Evolutionary conservation across 2,329 filamentous ascomycete species (phyloP).

Genomic region (Xylaria polymorpha): DNA sequence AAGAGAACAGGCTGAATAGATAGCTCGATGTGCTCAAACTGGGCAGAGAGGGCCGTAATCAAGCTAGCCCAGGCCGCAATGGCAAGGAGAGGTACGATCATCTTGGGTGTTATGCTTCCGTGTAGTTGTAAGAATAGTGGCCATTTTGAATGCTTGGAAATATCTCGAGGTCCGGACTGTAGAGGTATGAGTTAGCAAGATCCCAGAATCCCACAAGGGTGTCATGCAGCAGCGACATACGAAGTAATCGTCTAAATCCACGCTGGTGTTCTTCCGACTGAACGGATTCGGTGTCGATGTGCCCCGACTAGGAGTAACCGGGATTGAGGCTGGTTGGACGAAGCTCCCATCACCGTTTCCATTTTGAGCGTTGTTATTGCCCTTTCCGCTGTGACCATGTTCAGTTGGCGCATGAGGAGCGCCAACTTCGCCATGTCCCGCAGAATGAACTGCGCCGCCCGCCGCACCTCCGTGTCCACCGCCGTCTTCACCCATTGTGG

Average conservation of each 20-base stretch:
- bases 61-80: conserved; percentile 74
- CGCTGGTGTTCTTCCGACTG: conserved; percentile 48
- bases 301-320: conserved; percentile 39
- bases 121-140: conserved; percentile 81
- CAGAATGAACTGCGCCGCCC: conserved; percentile 18
- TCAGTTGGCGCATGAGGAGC: conserved; percentile 33
- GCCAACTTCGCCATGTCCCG: conserved; percentile 27
- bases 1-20: conserved; percentile 77
- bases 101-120: conserved; percentile 77
- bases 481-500: conserved; percentile 44
- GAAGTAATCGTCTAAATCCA: conserved; percentile 61
- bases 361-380: conserved; percentile 21
- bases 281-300: conserved; percentile 49
- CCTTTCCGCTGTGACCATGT: conserved; percentile 28
- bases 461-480: conserved; percentile 33
- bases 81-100: conserved; percentile 75
- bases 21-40: conserved; percentile 55
- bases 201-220: not conserved
- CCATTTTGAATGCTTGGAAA: conserved; percentile 81
- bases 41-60: conserved; percentile 68
- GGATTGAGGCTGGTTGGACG: conserved; percentile 37
- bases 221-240: conserved; percentile 47
- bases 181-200: conserved; percentile 18
- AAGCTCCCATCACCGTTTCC: conserved; percentile 29
- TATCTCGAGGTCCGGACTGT: conserved; percentile 71